A percentile compares a stretch with the other conserved stretches of the same genome.
Evolutionary conservation across 257 asterid genomes (phyloP).

Genomic region (Nicotiana tomentosiformis): DNA sequence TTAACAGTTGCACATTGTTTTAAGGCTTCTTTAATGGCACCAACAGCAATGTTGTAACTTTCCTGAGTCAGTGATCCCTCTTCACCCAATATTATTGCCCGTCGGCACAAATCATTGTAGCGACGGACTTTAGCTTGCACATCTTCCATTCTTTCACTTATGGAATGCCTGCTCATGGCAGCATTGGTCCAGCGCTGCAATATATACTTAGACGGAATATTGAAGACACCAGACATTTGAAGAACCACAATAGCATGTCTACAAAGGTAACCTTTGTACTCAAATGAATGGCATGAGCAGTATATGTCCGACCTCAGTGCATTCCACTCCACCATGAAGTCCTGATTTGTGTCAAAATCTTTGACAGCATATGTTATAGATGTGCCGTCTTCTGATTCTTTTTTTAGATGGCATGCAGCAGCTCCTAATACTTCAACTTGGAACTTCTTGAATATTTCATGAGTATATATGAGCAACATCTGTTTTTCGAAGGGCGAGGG

Average conservation of each 20-base stretch:
- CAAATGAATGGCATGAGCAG: conserved; percentile 70
- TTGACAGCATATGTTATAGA: conserved; percentile 49
- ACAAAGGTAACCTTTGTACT: conserved; percentile 81
- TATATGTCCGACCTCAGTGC: conserved; percentile 44
- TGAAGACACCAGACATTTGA: conserved; percentile 94
- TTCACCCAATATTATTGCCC: conserved; percentile 91
- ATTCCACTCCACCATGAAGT: conserved; percentile 67
- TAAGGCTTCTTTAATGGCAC: conserved; percentile 62
- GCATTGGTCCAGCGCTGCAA: conserved; percentile 92
- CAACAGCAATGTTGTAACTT: conserved; percentile 63
- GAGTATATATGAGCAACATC: conserved; percentile 62
- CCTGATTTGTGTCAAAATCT: conserved; percentile 61
- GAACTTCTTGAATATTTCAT: conserved; percentile 76
- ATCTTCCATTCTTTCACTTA: conserved; percentile 64
- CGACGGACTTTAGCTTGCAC: conserved; percentile 79
- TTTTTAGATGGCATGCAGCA: conserved; percentile 88
- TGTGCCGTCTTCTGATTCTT: conserved; percentile 55
- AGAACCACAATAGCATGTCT: conserved; percentile 89
- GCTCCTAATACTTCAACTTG: conserved; percentile 90
- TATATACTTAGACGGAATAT: conserved; percentile 62
- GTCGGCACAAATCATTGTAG: conserved; percentile 75
- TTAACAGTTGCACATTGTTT: conserved; percentile 36
- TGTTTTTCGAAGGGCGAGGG: conserved; percentile 96
- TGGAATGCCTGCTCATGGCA: conserved; percentile 63
- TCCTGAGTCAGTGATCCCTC: conserved; percentile 85